Percentiles rank a stretch among this genome's conserved stretches.
phyloP scores from a whole-genome alignment of 805 yeast species.

The Naumovozyma castellii region DNA sequence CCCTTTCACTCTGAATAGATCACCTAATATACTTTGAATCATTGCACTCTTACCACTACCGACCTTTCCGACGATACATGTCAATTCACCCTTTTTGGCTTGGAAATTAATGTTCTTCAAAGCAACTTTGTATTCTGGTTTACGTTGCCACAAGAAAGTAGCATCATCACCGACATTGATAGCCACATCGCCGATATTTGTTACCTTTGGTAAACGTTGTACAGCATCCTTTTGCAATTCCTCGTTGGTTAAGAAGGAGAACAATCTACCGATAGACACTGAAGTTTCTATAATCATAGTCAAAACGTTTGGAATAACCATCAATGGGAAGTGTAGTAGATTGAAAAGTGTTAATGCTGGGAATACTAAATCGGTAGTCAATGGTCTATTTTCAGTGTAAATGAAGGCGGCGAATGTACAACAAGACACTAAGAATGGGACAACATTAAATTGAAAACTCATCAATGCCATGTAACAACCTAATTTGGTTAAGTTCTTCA shows the following conservation, averaged over 20 bases:
- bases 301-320: conserved; percentile 84
- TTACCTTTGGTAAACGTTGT: conserved; percentile 36
- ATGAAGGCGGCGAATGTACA: conserved; percentile 80
- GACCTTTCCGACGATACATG: conserved; percentile 82
- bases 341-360: conserved; percentile 86
- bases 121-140: conserved; percentile 61
- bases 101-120: conserved; percentile 50
- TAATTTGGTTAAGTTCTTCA: conserved; percentile 63
- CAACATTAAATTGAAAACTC: conserved; percentile 69
- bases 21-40: conserved; percentile 73
- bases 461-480: conserved; percentile 64
- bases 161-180: conserved; percentile 50
- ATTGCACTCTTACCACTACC: conserved; percentile 87
- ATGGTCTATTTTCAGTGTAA: conserved; percentile 46
- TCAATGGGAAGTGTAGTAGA: conserved; percentile 81
- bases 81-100: conserved; percentile 66
- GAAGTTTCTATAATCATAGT: conserved; percentile 82
- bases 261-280: conserved; percentile 69
- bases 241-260: conserved; percentile 58
- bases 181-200: conserved; percentile 55
- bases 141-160: conserved; percentile 70
- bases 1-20: conserved; percentile 68
- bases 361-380: conserved; percentile 84
- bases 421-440: conserved; percentile 85
- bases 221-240: conserved; percentile 78